Evolutionary conservation across 1,139 yeast genomes (phyloP).

Genomic region (Casaregolazyma suthepensis): DNA sequence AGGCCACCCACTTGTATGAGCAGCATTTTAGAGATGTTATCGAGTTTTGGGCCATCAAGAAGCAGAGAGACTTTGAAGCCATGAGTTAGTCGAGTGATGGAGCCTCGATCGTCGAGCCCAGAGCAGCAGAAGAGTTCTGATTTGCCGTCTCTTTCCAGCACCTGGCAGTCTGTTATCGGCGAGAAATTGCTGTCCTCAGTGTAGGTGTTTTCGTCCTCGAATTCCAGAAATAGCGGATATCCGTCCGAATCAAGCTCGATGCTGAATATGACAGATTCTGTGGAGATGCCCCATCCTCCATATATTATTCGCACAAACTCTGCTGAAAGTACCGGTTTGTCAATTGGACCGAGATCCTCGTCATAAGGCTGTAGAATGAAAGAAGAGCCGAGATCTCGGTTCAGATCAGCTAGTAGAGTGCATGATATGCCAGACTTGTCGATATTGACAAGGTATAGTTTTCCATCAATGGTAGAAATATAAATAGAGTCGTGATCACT

Average conservation of each 20-base stretch:
- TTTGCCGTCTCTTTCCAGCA: not conserved
- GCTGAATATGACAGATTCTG: constrained; percentile 6
- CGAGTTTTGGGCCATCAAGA: constrained; percentile 10
- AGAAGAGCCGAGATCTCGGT: constrained; percentile 15
- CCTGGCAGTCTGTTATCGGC: constrained; percentile 8
- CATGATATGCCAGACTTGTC: constrained; percentile 5
- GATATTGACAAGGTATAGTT: constrained; percentile 13
- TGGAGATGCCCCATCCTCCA: constrained; percentile 8
- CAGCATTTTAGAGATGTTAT: constrained; percentile 6
- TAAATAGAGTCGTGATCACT: constrained; percentile 13
- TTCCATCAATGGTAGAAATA: constrained; percentile 15
- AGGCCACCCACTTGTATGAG: constrained; percentile 3
- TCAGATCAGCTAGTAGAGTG: constrained; percentile 9
- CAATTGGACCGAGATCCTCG: not conserved
- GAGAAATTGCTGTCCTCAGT: constrained; percentile 5
- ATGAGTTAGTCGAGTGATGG: constrained; percentile 7
- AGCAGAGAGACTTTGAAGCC: constrained; percentile 8
- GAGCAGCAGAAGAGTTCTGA: constrained; percentile 7
- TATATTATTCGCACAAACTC: constrained; percentile 5
- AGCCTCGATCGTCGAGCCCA: constrained; percentile 7
- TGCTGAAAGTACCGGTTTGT: constrained; percentile 1
- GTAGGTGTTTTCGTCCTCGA: not conserved
- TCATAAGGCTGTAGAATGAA: constrained; percentile 12
- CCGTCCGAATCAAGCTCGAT: constrained; percentile 1
- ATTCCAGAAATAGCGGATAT: not conserved